These are phyloP conservation scores for Erythrophleum ivorense DNA, from an alignment of 331 rosid species.

Conservation along the genomic window DNA sequence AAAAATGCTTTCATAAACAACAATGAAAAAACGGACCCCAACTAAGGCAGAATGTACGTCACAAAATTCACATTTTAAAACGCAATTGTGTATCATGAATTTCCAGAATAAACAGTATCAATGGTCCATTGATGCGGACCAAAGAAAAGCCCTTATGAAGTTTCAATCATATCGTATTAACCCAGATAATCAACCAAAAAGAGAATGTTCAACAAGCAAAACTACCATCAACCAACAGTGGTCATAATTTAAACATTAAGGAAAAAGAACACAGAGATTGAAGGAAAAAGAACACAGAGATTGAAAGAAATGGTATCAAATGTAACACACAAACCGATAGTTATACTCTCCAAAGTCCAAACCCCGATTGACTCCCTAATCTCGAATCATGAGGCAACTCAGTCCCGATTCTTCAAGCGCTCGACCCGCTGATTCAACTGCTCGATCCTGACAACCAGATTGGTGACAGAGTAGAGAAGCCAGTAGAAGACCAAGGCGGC, in stretches of 20 bases:
- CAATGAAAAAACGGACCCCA: not conserved
- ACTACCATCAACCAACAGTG: constrained; percentile 29
- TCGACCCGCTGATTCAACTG: constrained; percentile 88
- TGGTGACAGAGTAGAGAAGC: constrained; percentile 90
- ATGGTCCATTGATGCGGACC: not conserved
- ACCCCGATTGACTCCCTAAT: constrained; percentile 3
- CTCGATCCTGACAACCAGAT: constrained; percentile 79
- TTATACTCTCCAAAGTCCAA: not conserved
- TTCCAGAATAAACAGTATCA: not conserved
- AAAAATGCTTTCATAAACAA: not conserved
- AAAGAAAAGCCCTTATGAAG: not conserved
- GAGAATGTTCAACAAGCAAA: not conserved
- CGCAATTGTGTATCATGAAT: not conserved
- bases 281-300: not conserved
- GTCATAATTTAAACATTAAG: not conserved
- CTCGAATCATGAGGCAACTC: constrained; percentile 33
- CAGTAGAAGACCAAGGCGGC: constrained; percentile 85
- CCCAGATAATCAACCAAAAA: not conserved
- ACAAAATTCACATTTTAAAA: not conserved
- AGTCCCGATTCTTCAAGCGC: constrained; percentile 79
- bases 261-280: not conserved
- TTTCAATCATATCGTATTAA: not conserved
- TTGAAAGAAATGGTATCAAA: not conserved
- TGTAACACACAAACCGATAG: not conserved
- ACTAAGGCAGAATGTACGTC: not conserved